A percentile compares a stretch with the other conserved stretches of the same genome.
These are phyloP conservation scores for Thelonectria rubi DNA, from an alignment of 2,329 filamentous ascomycete species.

Conservation along the genomic window DNA sequence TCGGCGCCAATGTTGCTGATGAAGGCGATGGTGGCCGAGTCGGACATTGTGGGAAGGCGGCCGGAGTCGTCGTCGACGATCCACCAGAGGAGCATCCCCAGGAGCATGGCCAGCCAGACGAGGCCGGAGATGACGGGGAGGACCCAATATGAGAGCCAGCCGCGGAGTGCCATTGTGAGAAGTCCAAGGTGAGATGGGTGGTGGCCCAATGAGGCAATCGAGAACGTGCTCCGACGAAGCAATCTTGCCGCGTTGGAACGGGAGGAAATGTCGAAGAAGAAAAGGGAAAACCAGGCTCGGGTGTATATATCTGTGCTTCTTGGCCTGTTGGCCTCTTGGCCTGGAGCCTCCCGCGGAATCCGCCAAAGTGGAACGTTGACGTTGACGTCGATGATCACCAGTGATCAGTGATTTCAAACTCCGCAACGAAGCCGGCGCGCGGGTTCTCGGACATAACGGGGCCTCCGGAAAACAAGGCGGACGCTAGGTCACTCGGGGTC, in stretches of 20 bases:
- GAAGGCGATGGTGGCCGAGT: constrained; percentile 70
- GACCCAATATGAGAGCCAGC: constrained; percentile 56
- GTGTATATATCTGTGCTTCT: neutral
- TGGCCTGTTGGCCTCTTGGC: no score
- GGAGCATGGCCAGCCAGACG: constrained; percentile 72
- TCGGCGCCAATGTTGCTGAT: constrained; percentile 73
- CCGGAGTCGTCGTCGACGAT: constrained; percentile 61
- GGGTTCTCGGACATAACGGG: constrained; percentile 25
- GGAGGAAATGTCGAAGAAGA: neutral
- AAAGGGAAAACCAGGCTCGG: neutral
- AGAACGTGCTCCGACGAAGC: neutral
- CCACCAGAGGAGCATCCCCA: constrained; percentile 78
- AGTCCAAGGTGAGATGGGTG: constrained; percentile 1
- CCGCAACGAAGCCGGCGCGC: neutral
- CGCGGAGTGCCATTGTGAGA: constrained; percentile 44
- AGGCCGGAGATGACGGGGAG: constrained; percentile 74
- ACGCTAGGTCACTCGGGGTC: neutral
- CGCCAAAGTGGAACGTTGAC: neutral
- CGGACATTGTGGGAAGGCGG: constrained; percentile 69
- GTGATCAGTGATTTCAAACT: neutral
- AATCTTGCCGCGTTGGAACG: neutral
- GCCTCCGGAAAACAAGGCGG: constrained; percentile 4
- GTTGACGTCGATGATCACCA: constrained; percentile 15
- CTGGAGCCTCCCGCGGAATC: neutral
- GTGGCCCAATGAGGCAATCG: neutral